Conservation (phyloP, 1,284 basidiomycete genomes). For the Phlebopus sp. region DNA sequence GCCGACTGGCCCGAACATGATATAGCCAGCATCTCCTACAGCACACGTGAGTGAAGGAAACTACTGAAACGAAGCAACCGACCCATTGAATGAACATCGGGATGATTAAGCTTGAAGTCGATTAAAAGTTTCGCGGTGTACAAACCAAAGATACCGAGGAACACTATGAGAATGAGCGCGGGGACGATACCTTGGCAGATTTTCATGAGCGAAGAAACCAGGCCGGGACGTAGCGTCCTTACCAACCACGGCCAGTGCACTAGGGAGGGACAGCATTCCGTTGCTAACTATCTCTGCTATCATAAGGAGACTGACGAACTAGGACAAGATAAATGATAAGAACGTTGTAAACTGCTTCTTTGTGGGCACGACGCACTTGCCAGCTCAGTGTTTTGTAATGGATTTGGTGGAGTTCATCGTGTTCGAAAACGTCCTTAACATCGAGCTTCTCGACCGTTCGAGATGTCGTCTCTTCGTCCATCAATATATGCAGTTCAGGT, state of each 20-base stretch:
- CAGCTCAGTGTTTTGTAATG: constrained; percentile 49
- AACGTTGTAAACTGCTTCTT: not conserved
- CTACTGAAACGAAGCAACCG: not conserved
- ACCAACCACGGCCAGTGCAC: constrained; percentile 53
- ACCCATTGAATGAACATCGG: constrained; percentile 55
- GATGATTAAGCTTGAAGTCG: constrained; percentile 58
- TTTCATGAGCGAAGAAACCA: not conserved
- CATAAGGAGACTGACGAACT: constrained; percentile 54
- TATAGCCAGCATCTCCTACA: constrained; percentile 52
- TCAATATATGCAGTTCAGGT: not conserved
- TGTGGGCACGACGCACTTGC: constrained; percentile 40
- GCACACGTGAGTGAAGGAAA: not conserved
- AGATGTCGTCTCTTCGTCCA: constrained; percentile 7
- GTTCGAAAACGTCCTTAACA: constrained; percentile 31
- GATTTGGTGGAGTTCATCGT: constrained; percentile 36
- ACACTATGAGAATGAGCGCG: constrained; percentile 51
- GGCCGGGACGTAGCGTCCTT: constrained; percentile 2
- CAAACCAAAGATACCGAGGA: constrained; percentile 51
- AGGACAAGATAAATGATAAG: not conserved
- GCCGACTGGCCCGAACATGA: constrained; percentile 49
- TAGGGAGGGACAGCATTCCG: constrained; percentile 56
- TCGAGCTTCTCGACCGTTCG: not conserved
- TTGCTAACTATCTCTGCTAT: constrained; percentile 60
- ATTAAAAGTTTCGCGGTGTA: constrained; percentile 54
- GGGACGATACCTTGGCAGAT: constrained; percentile 44